Evolutionary conservation across 768 basidiomycete species (phyloP).

Genomic region (Atractiella rhizophila): DNA sequence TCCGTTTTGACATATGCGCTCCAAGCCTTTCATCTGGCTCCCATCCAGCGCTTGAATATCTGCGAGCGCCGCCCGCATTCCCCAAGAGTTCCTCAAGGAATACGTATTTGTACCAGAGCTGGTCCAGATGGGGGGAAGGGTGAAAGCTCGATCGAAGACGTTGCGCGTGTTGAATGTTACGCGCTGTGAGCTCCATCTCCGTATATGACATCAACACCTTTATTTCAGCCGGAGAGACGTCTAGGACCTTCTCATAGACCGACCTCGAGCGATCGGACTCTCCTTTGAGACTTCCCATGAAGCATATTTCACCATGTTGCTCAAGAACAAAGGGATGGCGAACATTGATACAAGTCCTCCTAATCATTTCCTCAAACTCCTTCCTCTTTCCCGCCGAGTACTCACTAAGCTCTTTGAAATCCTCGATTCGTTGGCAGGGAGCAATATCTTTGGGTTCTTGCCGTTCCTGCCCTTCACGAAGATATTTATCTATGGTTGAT

Average conservation of each 20-base stretch:
- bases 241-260: constrained; percentile 90
- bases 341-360: constrained; percentile 20
- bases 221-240: constrained; percentile 69
- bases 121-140: constrained; percentile 86
- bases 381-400: constrained; percentile 62
- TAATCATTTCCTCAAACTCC: constrained; percentile 57
- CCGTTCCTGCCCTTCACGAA: constrained; percentile 93
- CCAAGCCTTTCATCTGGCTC: constrained; percentile 99
- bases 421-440: constrained; percentile 83
- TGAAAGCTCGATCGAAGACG: constrained; percentile 88
- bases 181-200: constrained; percentile 92
- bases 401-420: constrained; percentile 62
- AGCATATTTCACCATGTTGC: constrained; percentile 29
- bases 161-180: constrained; percentile 97
- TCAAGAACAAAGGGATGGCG: constrained; percentile 19
- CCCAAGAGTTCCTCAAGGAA: constrained; percentile 91
- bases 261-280: constrained; percentile 83
- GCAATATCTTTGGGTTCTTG: constrained; percentile 79
- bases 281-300: constrained; percentile 66
- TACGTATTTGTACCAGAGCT: constrained; percentile 98
- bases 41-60: constrained; percentile 99
- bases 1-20: constrained; percentile 99
- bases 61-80: constrained; percentile 91
- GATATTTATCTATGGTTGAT: constrained; percentile 92
- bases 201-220: constrained; percentile 85